Evolutionary conservation across 495 filamentous ascomycete genomes (phyloP), one percentile per base, ranked within the genome.

Genomic region (Rusavskia elegans): DNA sequence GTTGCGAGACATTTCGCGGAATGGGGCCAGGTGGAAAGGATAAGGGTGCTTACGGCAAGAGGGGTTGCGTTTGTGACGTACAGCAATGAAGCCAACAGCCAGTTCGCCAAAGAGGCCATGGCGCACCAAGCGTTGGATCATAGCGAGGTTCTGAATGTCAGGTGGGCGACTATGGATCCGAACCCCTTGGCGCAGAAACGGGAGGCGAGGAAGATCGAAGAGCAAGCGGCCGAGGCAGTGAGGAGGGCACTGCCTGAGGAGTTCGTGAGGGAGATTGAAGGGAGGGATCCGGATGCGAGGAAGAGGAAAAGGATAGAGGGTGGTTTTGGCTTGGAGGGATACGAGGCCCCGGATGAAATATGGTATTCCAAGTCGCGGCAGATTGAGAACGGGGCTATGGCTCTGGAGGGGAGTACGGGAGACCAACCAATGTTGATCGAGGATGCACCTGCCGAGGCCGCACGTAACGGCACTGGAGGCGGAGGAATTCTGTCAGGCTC

Each of bases 171-270:
- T 0, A 83, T 83, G 3, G 93, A 99, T 63, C 93, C 93, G 19
- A 99, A 99, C 57, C 93, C 93, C 0, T 78, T 87, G 74, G 87
- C 92, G 10, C 89, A 95, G 64, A 90, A 92, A 57, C 78, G 93
- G 35, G 93, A 99, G 63, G 89, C 85, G 19, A 73, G 85, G 35
- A 73, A 82, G 17, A 80, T 99, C 48, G 93, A 99, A 66, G 93
- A 99, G 64, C 90, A 96, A 66, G 93, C 93, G n/a, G 93, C 92
- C 0, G 93, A 96, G 61, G 93, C 93, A 10, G 87, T 99, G 38
- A 73, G 93, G 21, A 73, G 82, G 39, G 92, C 93, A 7, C 68
- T 99, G n/a, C 93, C 93, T 0, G 88, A 81, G 1, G 87, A 85
- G 23, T 97, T 87, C 59, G 84, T 99, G 1, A 86, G 87, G 0